Base-by-base conservation (phyloP, 345 rosid species). In the Citrus unshiu region DNA sequence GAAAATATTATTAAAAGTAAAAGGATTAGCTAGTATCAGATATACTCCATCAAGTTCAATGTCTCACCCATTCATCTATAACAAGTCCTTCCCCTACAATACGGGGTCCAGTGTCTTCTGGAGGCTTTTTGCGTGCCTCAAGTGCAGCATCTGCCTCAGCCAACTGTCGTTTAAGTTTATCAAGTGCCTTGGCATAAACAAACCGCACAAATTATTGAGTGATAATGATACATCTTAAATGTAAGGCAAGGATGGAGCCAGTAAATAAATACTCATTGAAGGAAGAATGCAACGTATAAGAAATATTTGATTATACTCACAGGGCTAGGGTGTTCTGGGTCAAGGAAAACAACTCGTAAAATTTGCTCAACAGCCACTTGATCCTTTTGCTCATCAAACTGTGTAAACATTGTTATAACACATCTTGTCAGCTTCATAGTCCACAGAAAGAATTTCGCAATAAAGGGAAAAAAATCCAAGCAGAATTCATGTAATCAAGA, bases 301-400 rank as follows among this genome's bases (percentile, higher is more conserved):
- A 21, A 27, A 76, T 56, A 57, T 76, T 27, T 63, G 59, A 22
- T 68, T 70, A 35, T 70, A 57, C 91, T 89, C 81, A 92, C 97
- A 65, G 87, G 85, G 76, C 80, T 84, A 27, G 93, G 78, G 9
- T 77, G 77, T 51, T 78, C 88, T 18, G 97, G 92, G 76, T 92
- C 94, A 19, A 90, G 88, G 81, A 92, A 92, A 78, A 89, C 82
- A 62, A 92, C 97, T 49, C 83, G 87, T 67, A 91, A 67, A 73
- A 92, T 89, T 69, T 91, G 94, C 83, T 92, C 93, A 35, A 89
- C 88, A 4, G 90, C 82, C 24, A 83, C 92, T 81, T 89, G 88
- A 75, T 92, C 97, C 81, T 81, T 92, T 80, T 87, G 92, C 78
- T 91, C 97, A 25, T 92, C 93, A 82, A 92, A 92, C 97, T 92